These are phyloP conservation scores for Conringia planisiliqua DNA, from an alignment of 345 rosid genomes.

Conservation along the genomic window DNA sequence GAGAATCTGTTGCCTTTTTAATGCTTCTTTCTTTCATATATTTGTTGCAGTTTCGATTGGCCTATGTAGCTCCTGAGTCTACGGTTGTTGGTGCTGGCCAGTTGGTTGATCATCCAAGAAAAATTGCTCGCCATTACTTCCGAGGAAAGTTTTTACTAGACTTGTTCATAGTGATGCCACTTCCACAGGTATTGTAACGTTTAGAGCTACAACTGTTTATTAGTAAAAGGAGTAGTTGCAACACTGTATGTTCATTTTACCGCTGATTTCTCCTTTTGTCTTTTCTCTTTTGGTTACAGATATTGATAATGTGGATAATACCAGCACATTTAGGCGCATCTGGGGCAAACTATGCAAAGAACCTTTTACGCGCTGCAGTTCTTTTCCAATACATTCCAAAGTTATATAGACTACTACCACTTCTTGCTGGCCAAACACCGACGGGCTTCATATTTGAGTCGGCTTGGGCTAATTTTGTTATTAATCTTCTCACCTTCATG, in stretches of 20 bases:
- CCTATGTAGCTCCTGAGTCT: conserved; percentile 23
- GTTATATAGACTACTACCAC: conserved; percentile 61
- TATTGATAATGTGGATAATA: conserved; percentile 41
- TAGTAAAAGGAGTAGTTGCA: not conserved
- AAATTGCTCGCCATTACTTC: conserved; percentile 63
- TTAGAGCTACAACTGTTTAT: not conserved
- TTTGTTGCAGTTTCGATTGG: conserved; percentile 71
- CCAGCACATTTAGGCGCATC: conserved; percentile 39
- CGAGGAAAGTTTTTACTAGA: conserved; percentile 54
- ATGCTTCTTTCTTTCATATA: not conserved
- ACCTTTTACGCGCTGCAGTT: conserved; percentile 55
- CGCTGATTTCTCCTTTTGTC: not conserved
- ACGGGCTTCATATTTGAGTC: conserved; percentile 76
- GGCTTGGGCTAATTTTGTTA: conserved; percentile 80
- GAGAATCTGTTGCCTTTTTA: not conserved
- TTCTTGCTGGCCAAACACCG: conserved; percentile 74
- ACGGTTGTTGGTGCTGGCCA: conserved; percentile 83
- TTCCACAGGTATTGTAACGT: conserved; percentile 75
- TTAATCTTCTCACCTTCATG: conserved; percentile 72
- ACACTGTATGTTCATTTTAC: not conserved
- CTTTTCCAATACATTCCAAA: conserved; percentile 76
- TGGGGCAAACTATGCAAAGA: conserved; percentile 74
- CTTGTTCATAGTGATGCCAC: conserved; percentile 60
- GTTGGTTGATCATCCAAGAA: conserved; percentile 76
- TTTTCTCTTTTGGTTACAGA: not conserved